A percentile compares a stretch with the other conserved stretches of the same genome.
Conservation (phyloP, 2,329 filamentous ascomycete genomes). For the Alternaria incomplexa region DNA sequence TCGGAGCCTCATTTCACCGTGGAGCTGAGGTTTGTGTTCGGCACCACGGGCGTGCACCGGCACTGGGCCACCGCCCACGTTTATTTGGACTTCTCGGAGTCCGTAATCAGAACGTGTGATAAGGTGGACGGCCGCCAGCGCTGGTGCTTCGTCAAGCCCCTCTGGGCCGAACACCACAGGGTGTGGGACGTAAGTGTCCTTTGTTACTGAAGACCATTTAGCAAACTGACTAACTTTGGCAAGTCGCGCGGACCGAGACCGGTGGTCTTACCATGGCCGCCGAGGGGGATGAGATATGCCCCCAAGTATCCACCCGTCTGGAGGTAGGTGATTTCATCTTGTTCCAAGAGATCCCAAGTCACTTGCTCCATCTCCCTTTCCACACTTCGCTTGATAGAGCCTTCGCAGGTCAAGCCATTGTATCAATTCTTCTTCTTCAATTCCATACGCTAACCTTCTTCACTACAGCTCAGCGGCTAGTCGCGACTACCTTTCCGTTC, state of each 20-base stretch:
- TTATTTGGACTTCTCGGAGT: slow-evolving; percentile 14
- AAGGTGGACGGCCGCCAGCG: neutral
- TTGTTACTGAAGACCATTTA: neutral
- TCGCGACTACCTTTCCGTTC: neutral
- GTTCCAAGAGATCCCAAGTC: neutral
- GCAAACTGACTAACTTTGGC: neutral
- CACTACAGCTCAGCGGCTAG: neutral
- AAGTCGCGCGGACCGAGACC: neutral
- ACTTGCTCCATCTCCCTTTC: neutral
- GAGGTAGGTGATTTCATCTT: neutral
- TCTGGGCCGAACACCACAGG: neutral
- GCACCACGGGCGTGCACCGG: neutral
- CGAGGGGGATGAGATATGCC: neutral
- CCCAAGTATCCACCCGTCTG: neutral
- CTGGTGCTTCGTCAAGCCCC: neutral
- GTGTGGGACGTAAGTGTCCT: neutral
- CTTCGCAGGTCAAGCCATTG: neutral
- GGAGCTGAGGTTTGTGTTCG: neutral
- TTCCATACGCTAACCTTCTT: neutral
- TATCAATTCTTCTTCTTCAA: neutral
- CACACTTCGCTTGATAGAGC: neutral
- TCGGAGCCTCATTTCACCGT: slow-evolving; percentile 8
- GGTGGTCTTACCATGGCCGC: neutral
- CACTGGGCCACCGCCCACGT: slow-evolving; percentile 6
- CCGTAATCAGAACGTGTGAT: neutral